A percentile compares a stretch with the other conserved stretches of the same genome.
Evolutionary conservation across 2,329 filamentous ascomycete genomes (phyloP).

Genomic region (Escovopsis sp.): DNA sequence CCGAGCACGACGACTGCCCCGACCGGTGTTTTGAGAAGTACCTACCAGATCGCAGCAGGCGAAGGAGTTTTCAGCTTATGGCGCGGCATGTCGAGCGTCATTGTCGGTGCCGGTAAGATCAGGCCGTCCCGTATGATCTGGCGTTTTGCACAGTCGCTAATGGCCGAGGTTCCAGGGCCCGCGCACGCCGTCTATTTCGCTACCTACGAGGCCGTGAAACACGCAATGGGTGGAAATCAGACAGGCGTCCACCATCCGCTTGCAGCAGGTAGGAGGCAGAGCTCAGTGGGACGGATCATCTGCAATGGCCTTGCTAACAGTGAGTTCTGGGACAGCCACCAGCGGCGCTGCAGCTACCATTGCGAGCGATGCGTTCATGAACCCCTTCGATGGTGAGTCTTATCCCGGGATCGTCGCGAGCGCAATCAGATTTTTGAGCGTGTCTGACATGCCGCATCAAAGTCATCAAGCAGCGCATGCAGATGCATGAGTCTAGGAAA

Average conservation of each 20-base stretch:
- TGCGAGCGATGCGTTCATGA: conserved; percentile 96
- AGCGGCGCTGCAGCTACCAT: conserved; percentile 93
- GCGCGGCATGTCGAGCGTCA: conserved; percentile 92
- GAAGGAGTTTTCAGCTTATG: conserved; percentile 88
- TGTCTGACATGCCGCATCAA: background rate
- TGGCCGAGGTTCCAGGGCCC: conserved; percentile 46
- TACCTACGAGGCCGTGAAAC: conserved; percentile 94
- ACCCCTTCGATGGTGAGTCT: conserved; percentile 83
- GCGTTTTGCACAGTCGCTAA: conserved; percentile 7
- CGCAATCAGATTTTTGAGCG: too few relatives aligned
- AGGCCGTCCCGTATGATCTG: conserved; percentile 2
- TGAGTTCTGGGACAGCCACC: conserved; percentile 42
- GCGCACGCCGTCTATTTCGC: conserved; percentile 97
- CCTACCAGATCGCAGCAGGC: conserved; percentile 77
- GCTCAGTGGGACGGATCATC: background rate
- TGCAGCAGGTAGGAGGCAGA: conserved; percentile 56
- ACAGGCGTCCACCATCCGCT: conserved; percentile 79
- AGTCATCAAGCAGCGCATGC: conserved; percentile 99
- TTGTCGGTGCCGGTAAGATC: conserved; percentile 74
- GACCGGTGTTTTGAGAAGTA: conserved; percentile 80
- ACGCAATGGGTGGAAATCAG: conserved; percentile 84
- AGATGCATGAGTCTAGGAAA: conserved; percentile 81
- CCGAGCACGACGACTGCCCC: conserved; percentile 69
- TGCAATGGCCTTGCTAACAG: conserved; percentile 2
- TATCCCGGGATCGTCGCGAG: background rate